Base-by-base conservation (phyloP, 1,284 basidiomycete genomes). In the Ganoderma resinaceum region DNA sequence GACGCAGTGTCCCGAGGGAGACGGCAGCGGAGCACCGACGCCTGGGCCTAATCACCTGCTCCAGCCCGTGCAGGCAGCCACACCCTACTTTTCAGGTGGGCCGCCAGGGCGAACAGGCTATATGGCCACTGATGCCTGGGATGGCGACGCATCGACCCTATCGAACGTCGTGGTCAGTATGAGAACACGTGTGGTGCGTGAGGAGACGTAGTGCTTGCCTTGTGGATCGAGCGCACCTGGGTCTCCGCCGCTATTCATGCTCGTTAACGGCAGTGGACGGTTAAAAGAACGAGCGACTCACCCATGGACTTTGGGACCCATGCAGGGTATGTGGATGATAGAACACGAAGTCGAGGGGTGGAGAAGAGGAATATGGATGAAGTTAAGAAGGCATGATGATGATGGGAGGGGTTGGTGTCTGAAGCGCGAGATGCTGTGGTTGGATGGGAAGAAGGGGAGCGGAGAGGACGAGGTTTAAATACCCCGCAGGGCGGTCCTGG, bases 11-110 rank as follows among this genome's bases (percentile, higher is more conserved):
- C 16, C 6, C 29, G 42, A 55, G 12, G 52, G 7, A 31, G 14
- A 16, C 26, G 4, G 52, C 52, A 31, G 52, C 52, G 29, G 52
- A 55, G 52, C 52, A 55, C 52, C 52, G 52, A 55, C 31, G 52
- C 52, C 52, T 55, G 52, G 52, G 52, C 52, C 9, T 12, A 53
- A 14, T 53, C 52, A 55, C 52, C 52, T 23, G 52, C 52, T 55
- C 29, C 29, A 33, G 18, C 52, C 52, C 52, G 52, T n/a, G 2
- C 5, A 31, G 52, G 29, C 31, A 23, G 52, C 29, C 31, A 55
- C 52, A 31, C 29, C 52, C 52, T 33, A 55, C 14, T 31, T 29
- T 31, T 31, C 29, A 55, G 52, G 52, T 33, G 52, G 12, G 52
- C 29, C 29, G 29, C 52, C 52, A 14, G 29, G 52, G 52, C 31